A percentile compares a stretch with the other conserved stretches of the same genome.
These are phyloP conservation scores for Trichophyton rubrum DNA, from an alignment of 2,329 filamentous ascomycete species.

Conservation along the genomic window DNA sequence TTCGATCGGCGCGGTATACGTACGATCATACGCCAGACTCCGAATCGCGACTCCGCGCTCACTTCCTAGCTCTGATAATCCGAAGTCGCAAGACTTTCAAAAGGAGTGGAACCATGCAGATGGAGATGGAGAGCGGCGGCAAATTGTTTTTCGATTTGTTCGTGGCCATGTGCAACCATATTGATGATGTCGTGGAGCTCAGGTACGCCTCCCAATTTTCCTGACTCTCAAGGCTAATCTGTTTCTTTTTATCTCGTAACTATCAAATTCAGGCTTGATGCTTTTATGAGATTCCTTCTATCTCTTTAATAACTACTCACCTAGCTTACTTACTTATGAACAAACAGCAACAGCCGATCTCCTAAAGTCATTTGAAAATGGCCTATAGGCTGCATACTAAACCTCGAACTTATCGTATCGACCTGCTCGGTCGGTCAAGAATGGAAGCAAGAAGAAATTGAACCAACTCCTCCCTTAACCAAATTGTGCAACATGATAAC, in stretches of 20 bases:
- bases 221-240: constrained; percentile 11
- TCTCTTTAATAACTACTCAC: not conserved
- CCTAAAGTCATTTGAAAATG: constrained; percentile 42
- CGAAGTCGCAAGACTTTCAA: constrained; percentile 95
- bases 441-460: not conserved
- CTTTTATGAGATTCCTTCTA: not conserved
- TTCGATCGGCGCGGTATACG: constrained; percentile 85
- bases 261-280: constrained; percentile 13
- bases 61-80: constrained; percentile 95
- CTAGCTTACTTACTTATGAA: constrained; percentile 1
- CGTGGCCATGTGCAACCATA: constrained; percentile 95
- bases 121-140: constrained; percentile 90
- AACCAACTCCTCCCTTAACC: constrained; percentile 17
- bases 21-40: constrained; percentile 90
- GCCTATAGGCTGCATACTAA: constrained; percentile 16
- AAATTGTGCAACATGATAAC: constrained; percentile 24
- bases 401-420: constrained; percentile 14
- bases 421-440: constrained; percentile 4
- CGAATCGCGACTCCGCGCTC: constrained; percentile 84
- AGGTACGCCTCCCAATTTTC: constrained; percentile 44
- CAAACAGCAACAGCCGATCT: constrained; percentile 39
- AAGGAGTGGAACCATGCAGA: constrained; percentile 96
- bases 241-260: constrained; percentile 4
- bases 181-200: constrained; percentile 87
- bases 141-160: constrained; percentile 98